Percentiles rank a stretch among this genome's conserved stretches.
Evolutionary conservation across 805 yeast genomes (phyloP).

Genomic region (Candida jianshihensis): DNA sequence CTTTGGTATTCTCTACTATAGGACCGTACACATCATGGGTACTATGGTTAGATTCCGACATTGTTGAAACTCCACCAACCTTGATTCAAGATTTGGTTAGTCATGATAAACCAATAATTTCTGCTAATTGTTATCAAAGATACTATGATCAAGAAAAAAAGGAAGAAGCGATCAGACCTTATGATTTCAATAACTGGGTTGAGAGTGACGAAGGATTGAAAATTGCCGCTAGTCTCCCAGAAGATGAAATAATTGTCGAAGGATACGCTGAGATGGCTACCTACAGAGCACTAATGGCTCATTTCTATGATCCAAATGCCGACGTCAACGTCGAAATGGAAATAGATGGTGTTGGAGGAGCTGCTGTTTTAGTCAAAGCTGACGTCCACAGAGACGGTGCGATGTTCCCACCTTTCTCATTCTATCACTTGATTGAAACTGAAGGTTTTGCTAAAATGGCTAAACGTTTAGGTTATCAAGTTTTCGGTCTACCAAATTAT

Average conservation of each 20-base stretch:
- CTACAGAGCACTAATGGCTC: slow-evolving; percentile 91
- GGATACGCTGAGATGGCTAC: slow-evolving; percentile 94
- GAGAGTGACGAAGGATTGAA: slow-evolving; percentile 75
- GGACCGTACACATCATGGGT: slow-evolving; percentile 93
- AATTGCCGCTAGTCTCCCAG: slow-evolving; percentile 64
- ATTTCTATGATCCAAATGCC: slow-evolving; percentile 63
- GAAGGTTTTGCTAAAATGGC: slow-evolving; percentile 99
- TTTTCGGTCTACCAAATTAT: slow-evolving; percentile 90
- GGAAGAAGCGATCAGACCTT: slow-evolving; percentile 63
- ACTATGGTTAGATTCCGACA: slow-evolving; percentile 93
- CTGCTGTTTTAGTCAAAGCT: slow-evolving; percentile 91
- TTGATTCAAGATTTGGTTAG: slow-evolving; percentile 80
- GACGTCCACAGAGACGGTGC: slow-evolving; percentile 99
- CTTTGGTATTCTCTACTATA: slow-evolving; percentile 79
- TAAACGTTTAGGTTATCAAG: slow-evolving; percentile 84
- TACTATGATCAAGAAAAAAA: slow-evolving; percentile 55
- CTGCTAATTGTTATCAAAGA: slow-evolving; percentile 92
- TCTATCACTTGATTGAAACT: slow-evolving; percentile 92
- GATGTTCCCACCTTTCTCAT: slow-evolving; percentile 98
- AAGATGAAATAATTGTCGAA: slow-evolving; percentile 91
- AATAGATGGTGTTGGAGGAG: slow-evolving; percentile 97
- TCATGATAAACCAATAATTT: slow-evolving; percentile 81
- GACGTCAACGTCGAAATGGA: slow-evolving; percentile 63
- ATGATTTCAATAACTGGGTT: slow-evolving; percentile 95
- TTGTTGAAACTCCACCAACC: slow-evolving; percentile 79